These are phyloP conservation scores for Zarea fungicola DNA, from an alignment of 2,329 filamentous ascomycete species.

Conservation along the genomic window DNA sequence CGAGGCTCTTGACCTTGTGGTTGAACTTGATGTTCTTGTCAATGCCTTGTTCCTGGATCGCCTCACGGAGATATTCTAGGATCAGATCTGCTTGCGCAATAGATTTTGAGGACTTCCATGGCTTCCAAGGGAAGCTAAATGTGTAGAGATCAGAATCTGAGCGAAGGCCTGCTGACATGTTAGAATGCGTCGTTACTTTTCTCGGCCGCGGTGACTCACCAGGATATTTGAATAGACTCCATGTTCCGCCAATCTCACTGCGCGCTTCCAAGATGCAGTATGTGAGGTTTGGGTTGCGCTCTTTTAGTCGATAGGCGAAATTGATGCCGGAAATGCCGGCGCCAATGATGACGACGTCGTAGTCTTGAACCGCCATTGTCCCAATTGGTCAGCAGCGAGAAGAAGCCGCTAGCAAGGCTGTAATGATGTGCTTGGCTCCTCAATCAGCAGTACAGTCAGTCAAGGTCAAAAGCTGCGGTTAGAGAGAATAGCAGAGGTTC, in stretches of 20 bases:
- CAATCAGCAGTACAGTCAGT: too few relatives aligned
- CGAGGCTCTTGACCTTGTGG: constrained; percentile 47
- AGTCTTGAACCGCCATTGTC: neutral
- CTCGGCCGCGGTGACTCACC: too few relatives aligned
- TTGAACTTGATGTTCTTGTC: constrained; percentile 47
- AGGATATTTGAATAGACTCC: constrained; percentile 73
- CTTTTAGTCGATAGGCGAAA: constrained; percentile 62
- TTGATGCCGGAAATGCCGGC: constrained; percentile 75
- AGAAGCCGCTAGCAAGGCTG: too few relatives aligned
- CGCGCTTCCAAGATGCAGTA: constrained; percentile 69
- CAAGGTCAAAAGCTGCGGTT: too few relatives aligned
- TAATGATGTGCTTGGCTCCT: too few relatives aligned
- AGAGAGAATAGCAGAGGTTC: too few relatives aligned
- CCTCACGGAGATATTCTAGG: constrained; percentile 47
- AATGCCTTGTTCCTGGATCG: constrained; percentile 43
- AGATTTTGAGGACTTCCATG: constrained; percentile 52
- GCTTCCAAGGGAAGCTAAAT: constrained; percentile 64
- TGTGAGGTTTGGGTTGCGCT: constrained; percentile 45
- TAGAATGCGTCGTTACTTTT: too few relatives aligned
- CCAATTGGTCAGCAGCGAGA: too few relatives aligned
- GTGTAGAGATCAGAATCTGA: constrained; percentile 58
- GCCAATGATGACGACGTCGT: constrained; percentile 62
- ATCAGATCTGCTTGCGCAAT: constrained; percentile 51
- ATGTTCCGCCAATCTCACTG: constrained; percentile 65
- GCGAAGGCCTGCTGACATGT: constrained; percentile 46